Conservation (phyloP, 176 grass and related monocot genomes). For the Avena atlantica region DNA sequence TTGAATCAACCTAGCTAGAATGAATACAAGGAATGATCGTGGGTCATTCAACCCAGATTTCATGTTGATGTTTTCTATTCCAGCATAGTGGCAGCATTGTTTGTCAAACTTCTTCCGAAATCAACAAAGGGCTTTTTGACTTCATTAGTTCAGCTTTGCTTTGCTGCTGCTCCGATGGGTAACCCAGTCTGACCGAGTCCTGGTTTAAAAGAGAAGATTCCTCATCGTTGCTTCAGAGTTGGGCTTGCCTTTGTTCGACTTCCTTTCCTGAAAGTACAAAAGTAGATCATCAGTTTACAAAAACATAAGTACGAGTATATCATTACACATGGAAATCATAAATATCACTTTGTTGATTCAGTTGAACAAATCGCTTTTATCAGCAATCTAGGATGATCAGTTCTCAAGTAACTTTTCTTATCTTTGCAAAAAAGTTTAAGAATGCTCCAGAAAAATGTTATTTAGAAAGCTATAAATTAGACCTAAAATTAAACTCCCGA, state of each 20-base stretch:
- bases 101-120: neutral
- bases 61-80: neutral
- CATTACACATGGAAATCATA: neutral
- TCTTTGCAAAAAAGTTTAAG: no score
- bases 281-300: neutral
- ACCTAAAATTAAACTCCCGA: no score
- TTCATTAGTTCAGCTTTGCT: neutral
- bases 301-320: neutral
- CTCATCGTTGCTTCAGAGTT: neutral
- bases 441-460: no score
- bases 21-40: neutral
- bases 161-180: conserved; percentile 7
- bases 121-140: neutral
- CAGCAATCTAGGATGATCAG: no score
- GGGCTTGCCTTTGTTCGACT: neutral
- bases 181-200: neutral
- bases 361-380: neutral
- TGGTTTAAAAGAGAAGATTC: neutral
- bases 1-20: neutral
- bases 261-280: neutral
- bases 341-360: neutral
- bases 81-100: neutral
- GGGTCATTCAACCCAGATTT: neutral
- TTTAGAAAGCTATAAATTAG: no score
- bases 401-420: no score